These are phyloP conservation scores for Rhodotorula graminis DNA, from an alignment of 768 basidiomycete genomes.

Conservation along the genomic window DNA sequence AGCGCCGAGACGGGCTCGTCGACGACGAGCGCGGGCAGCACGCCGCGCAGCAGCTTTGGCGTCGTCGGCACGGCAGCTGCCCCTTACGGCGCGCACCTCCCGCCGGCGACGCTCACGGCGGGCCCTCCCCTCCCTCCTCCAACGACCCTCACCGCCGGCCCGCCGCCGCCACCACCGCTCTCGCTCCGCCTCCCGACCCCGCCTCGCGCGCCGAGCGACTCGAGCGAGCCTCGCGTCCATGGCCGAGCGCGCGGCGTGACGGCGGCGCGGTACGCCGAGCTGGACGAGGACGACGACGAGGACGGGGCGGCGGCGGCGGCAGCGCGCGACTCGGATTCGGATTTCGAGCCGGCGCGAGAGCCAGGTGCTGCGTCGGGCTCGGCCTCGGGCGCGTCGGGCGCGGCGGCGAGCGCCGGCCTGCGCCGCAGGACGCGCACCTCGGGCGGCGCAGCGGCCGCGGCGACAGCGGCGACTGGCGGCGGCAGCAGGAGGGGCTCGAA, in stretches of 20 bases:
- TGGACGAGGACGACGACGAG: background rate
- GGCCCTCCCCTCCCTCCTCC: background rate
- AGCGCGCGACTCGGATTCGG: conserved; percentile 6
- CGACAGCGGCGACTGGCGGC: no score
- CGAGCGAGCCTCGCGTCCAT: background rate
- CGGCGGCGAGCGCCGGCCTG: background rate
- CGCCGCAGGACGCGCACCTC: background rate
- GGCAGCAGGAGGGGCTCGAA: background rate
- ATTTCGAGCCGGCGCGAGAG: background rate
- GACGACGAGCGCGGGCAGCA: background rate
- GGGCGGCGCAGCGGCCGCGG: background rate
- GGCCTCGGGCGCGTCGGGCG: no score
- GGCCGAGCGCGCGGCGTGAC: background rate
- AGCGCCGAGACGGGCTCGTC: background rate
- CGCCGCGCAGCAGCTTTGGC: background rate
- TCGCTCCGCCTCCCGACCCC: background rate
- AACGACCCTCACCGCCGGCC: background rate
- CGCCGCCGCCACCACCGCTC: background rate
- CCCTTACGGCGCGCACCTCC: background rate
- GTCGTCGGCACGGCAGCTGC: background rate
- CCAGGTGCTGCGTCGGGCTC: no score
- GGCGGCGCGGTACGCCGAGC: background rate
- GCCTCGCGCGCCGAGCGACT: no score
- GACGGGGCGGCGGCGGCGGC: background rate
- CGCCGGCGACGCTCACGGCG: background rate